Percentiles rank a stretch among this genome's conserved stretches.
These are phyloP conservation scores for Coccinonectria pachysandricola DNA, from an alignment of 2,329 filamentous ascomycete genomes.

Conservation along the genomic window DNA sequence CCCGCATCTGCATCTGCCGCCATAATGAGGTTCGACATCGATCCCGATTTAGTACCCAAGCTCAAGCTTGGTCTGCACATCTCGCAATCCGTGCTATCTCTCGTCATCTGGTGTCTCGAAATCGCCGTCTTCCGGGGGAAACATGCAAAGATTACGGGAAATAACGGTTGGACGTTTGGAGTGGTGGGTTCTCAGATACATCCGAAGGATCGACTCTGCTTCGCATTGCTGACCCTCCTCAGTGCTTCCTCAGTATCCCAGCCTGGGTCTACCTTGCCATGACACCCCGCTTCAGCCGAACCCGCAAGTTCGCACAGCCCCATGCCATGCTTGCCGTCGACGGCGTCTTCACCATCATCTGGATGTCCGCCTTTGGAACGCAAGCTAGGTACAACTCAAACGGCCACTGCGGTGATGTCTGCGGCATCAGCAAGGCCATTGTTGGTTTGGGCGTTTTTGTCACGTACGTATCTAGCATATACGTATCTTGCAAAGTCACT, in stretches of 20 bases:
- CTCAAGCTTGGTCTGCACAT: constrained; percentile 49
- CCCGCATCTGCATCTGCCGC: constrained; percentile 2
- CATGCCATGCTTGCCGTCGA: constrained; percentile 52
- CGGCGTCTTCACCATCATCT: constrained; percentile 46
- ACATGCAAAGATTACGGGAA: constrained; percentile 40
- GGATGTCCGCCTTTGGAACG: constrained; percentile 57
- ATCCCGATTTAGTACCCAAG: constrained; percentile 42
- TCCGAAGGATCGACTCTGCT: constrained; percentile 1
- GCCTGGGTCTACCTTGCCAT: constrained; percentile 56
- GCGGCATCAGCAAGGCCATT: constrained; percentile 51
- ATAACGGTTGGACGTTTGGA: constrained; percentile 54
- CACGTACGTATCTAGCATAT: constrained; percentile 39
- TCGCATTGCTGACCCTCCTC: constrained; percentile 1
- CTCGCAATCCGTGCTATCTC: constrained; percentile 41
- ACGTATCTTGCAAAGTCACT: too few relatives aligned
- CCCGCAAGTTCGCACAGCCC: constrained; percentile 50
- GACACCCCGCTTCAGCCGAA: constrained; percentile 53
- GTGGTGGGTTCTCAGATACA: constrained; percentile 38
- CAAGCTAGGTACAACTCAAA: constrained; percentile 54
- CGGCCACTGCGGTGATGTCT: constrained; percentile 44
- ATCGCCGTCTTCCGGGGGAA: constrained; percentile 47
- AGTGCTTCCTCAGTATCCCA: constrained; percentile 57
- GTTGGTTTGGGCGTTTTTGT: constrained; percentile 53
- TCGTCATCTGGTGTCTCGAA: constrained; percentile 48
- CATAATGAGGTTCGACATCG: constrained; percentile 41